Base-by-base conservation (phyloP, 805 yeast species). In the Metschnikowia aberdeeniae region DNA sequence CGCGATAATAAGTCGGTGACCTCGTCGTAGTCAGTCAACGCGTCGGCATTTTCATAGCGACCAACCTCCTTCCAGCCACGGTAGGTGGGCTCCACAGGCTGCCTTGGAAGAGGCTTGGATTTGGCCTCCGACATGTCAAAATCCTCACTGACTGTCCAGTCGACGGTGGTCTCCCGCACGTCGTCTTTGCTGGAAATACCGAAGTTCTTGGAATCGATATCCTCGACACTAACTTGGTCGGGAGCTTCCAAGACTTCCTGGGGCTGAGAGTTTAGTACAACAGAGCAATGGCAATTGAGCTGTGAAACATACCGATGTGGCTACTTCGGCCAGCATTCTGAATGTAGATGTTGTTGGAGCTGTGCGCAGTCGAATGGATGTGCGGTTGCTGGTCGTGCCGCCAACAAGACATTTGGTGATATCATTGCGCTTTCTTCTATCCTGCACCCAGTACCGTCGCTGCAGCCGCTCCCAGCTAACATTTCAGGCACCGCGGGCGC, bases 11-110 rank as follows among this genome's bases (percentile, higher is more conserved):
- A 69, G 62, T 89, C 96, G 51, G 78, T 74, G 45, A 82, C 69
- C 56, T 83, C 86, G 61, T 88, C 95, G 31, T 84, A 86, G 7
- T 79, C 64, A 2, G 77, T 80, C 54, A 87, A 68, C 1, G 69
- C 67, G 61, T 85, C 90, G 34, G 77, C 75, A 46, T 80, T 81
- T 59, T 82, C 86, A 84, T 89, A 92, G 14, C 89, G 86, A 8
- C 93, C 92, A 42, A 87, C 89, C 64, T 90, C 96, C 61, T 84
- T 87, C 98, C 98, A 92, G 29, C 98, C 98, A 40, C 87, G 78
- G 58, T 78, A 85, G 2, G 92, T 79, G 24, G 86, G 85, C 44
- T 75, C 80, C 40, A 78, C 80, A 3, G 84, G 64, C 32, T 67
- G 62, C 61, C 88, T 61, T n/a, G 74, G 68, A 1, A 64, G 62